Evolutionary conservation across 2,329 filamentous ascomycete genomes (phyloP), one percentile per base, ranked within the genome.

Genomic region (Cytospora piceicola): DNA sequence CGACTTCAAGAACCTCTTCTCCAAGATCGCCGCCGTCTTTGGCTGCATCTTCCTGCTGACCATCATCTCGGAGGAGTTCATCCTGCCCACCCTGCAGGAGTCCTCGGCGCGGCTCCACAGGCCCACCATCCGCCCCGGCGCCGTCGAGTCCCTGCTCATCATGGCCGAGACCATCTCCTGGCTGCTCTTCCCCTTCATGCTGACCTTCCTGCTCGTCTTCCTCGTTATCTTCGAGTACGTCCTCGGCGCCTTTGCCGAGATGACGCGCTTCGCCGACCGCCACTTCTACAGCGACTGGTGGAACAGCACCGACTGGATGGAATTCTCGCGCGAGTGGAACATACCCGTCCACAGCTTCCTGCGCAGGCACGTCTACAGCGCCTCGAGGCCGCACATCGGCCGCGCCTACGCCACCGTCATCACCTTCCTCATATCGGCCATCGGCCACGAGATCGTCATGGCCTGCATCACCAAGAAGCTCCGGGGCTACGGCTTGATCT

Each of bases 201-300:
- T 98, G 68, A 96, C 90, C 4, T 96, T 98, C 76, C 82, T 98
- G 5, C 88, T 98, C 57, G 94, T 98, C 63, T 99, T 99, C 81
- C 88, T 99, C 66, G 93, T 97, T 77, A 98, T 98, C 73, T 99
- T 98, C 77, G 95, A 99, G 77, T 99, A 98, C 77, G 86, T 97
- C 14, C 87, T 98, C 39, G 95, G 94, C 65, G 94, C 94, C 57
- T 97, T 96, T 73, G 95, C 94, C 17, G 95, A 99, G 77, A 91
- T 98, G 71, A 97, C 94, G 22, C 85, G 89, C 72, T 98, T 98
- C 76, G 94, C 90, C 61, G 95, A 98, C 77, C 88, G 94, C 51
- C 92, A 95, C 77, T 98, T 98, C 80, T 99, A 97, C 81, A 83
- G 83, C 59, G 88, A 90, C 79, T 89, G 87, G 86, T 89, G 88